Evolutionary conservation across 768 basidiomycete species (phyloP), one percentile per base, ranked within the genome.

Genomic region (Lactarius hatsudake): DNA sequence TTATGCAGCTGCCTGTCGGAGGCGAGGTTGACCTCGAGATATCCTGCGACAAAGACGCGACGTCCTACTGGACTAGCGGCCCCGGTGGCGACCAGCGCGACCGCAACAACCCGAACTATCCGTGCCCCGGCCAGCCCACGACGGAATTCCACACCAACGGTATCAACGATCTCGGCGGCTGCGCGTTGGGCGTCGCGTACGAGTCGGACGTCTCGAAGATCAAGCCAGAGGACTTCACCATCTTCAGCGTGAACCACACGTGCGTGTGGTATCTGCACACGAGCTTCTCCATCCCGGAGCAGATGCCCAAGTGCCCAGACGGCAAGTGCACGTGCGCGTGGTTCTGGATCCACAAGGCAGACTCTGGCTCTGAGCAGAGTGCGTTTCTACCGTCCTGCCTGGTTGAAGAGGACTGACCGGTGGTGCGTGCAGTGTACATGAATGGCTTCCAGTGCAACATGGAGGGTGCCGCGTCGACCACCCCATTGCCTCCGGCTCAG

Each of bases 141-240:
- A 48, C 66, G 1, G 62, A 73, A 66, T 76, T 69, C 69, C 78
- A 78, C 63, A 76, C 79, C 10, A 74, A 62, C 12, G 73, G 74
- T 17, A 55, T 74, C 13, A 59, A 71, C 45, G 79, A 80, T 64
- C 65, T 77, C 18, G 73, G 71, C 26, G 79, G 79, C 17, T 78
- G 79, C 64, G 80, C 77, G 8, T 73, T 84, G 23, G 79, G 78
- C 20, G 82, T 84, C 58, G 77, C 79, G n/a, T 81, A 82, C 73
- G 76, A 79, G 38, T 75, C 76, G 26, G 76, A 83, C 66, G 72
- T 75, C 23, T 65, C 65, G 23, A 55, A 71, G 7, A 70, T 83
- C 51, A 61, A 77, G 63, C 82, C 81, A 1, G 78, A 78, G 48
- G 82, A 82, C 70, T 76, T 83, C 55, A 73, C 72, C 42, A 69